phyloP scores from a whole-genome alignment of 352 stramenopile genomes.

The Globisporangium radiosum region DNA sequence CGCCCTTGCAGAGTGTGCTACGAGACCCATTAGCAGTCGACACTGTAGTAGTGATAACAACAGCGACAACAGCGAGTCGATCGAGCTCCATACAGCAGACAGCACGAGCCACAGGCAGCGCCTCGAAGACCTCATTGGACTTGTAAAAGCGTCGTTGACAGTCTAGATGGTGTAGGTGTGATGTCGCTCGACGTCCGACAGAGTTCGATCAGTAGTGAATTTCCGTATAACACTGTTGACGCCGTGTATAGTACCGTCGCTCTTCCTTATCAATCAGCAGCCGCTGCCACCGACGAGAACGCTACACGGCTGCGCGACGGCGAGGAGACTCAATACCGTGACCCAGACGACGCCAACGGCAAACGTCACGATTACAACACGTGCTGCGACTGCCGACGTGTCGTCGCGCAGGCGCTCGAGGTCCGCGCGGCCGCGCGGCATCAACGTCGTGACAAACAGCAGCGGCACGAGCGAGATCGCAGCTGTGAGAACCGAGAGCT shows the following conservation, averaged over 20 bases:
- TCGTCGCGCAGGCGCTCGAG: conserved; percentile 50
- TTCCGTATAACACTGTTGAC: neutral
- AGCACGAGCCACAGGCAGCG: conserved; percentile 32
- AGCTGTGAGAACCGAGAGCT: conserved; percentile 64
- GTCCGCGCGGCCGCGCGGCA: conserved; percentile 43
- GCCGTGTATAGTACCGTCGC: neutral
- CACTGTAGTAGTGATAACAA: conserved; percentile 1
- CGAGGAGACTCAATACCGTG: conserved; percentile 49
- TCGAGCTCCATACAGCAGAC: neutral
- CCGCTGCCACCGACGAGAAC: conserved; percentile 56
- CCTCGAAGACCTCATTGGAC: conserved; percentile 43
- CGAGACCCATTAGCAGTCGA: neutral
- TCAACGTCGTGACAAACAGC: conserved; percentile 33
- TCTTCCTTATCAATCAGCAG: conserved; percentile 16
- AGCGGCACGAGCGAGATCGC: conserved; percentile 49
- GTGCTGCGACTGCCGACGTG: conserved; percentile 28
- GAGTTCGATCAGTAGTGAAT: neutral
- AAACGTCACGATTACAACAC: conserved; percentile 35
- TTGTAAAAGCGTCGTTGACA: conserved; percentile 33
- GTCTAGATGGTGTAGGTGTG: neutral
- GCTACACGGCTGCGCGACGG: conserved; percentile 55
- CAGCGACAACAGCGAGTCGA: neutral
- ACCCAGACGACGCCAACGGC: conserved; percentile 62
- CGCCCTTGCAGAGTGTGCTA: neutral
- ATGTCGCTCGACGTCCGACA: neutral